phyloP scores from a whole-genome alignment of 2,329 filamentous ascomycete species.

The Lachnellula cervina region DNA sequence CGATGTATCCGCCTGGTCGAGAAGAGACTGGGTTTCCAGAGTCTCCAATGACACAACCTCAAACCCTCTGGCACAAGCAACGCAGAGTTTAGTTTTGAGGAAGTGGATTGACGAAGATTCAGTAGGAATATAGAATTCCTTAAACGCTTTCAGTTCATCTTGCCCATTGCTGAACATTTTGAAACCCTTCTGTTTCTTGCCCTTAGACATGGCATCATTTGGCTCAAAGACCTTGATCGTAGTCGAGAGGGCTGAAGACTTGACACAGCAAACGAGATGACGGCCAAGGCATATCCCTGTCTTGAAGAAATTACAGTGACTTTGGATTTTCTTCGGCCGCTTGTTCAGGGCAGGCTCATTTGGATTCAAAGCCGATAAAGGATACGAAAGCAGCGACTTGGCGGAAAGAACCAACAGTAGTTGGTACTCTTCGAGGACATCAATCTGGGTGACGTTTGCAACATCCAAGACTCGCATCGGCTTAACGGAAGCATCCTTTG shows the following conservation, averaged over 20 bases:
- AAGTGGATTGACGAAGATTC: slow-evolving; percentile 99
- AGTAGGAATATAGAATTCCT: slow-evolving; percentile 98
- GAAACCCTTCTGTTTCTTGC: slow-evolving; percentile 92
- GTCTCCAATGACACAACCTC: slow-evolving; percentile 96
- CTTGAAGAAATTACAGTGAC: slow-evolving; percentile 98
- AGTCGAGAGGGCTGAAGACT: slow-evolving; percentile 85
- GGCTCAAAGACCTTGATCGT: slow-evolving; percentile 99
- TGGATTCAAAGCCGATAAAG: slow-evolving; percentile 78
- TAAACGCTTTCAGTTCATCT: slow-evolving; percentile 93
- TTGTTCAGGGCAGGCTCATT: slow-evolving; percentile 77
- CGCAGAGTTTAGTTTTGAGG: slow-evolving; percentile 91
- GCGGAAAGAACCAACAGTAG: slow-evolving; percentile 87
- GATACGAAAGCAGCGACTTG: slow-evolving; percentile 87
- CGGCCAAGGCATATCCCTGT: slow-evolving; percentile 90
- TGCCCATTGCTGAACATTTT: slow-evolving; percentile 94
- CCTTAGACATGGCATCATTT: slow-evolving; percentile 88
- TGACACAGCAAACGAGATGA: slow-evolving; percentile 94
- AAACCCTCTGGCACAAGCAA: slow-evolving; percentile 91
- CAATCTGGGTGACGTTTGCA: slow-evolving; percentile 86
- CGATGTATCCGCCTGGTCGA: slow-evolving; percentile 96
- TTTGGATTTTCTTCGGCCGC: slow-evolving; percentile 91
- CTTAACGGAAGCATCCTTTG: slow-evolving; percentile 67
- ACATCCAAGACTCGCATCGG: slow-evolving; percentile 83
- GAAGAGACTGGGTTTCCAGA: slow-evolving; percentile 92
- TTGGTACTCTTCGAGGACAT: slow-evolving; percentile 92